Base-by-base conservation (phyloP, 345 rosid genomes). In the Aegle marmelos region DNA sequence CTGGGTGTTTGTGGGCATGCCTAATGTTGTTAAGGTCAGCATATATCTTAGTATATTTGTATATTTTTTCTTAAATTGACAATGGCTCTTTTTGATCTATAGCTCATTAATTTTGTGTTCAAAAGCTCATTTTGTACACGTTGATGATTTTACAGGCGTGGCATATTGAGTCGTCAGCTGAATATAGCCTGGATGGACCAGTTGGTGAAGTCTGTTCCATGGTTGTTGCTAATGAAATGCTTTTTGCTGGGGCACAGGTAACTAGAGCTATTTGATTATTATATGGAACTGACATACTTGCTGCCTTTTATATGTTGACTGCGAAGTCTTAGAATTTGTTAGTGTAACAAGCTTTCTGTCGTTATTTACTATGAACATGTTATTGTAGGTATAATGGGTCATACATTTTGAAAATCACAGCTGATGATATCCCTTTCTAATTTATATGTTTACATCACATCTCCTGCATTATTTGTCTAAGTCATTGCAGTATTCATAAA, bases 1-100 rank as follows among this genome's bases (percentile, higher is more conserved):
- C 10, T 90, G 97, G 97, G 82, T 89, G 14, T 90, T 92, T 70
- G 70, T 86, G 34, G 93, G 93, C 81, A 75, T 92, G 79, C 89
- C 82, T 22, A 84, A 88, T 73, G 76, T 72, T 7, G 77, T 92
- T n/a, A 89, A 90, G 92, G 93, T 86, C 50, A 60, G 53, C 33
- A 21, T 57, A 33, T 72, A 36, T 33, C 65, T 13, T 34, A 11
- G 16, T 13, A 45, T 3, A 45, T 45, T 45, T 11, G 13, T 34
- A n/a, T 34, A 22, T 22, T 10, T 30, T 50, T 31, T 31, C 59
- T 56, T 56, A 9, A 7, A 45, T 45, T 45, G 10, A n/a, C 54
- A 25, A 30, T 50, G 7, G 31, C 50, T 11, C 17, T 39, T 9
- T 57, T 72, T 56, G 16, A 56, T 72, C 63, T 25, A 54, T 34